Conservation (phyloP, 495 filamentous ascomycete genomes). For the Talaromyces proteolyticus region DNA sequence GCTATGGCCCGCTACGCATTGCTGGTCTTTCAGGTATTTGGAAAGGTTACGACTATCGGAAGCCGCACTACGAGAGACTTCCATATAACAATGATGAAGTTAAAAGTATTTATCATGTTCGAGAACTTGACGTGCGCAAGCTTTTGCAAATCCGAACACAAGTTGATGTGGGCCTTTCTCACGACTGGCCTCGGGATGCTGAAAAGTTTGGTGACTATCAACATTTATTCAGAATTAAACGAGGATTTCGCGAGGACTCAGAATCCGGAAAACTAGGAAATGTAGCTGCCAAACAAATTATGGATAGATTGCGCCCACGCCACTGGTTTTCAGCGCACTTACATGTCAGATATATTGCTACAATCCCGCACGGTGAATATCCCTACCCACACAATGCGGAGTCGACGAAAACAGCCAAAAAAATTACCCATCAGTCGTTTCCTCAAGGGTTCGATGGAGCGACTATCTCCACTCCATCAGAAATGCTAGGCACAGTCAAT, state of each 20-base stretch:
- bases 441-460: neutral
- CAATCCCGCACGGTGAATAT: constrained; percentile 54
- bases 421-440: neutral
- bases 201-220: constrained; percentile 65
- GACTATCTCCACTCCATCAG: neutral
- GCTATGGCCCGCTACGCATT: constrained; percentile 77
- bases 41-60: constrained; percentile 78
- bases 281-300: constrained; percentile 65
- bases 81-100: constrained; percentile 72
- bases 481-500: neutral
- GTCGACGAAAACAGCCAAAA: neutral
- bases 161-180: constrained; percentile 84
- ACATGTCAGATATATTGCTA: constrained; percentile 77
- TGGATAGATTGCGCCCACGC: constrained; percentile 72
- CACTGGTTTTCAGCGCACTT: constrained; percentile 96
- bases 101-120: constrained; percentile 76
- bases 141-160: constrained; percentile 76
- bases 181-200: constrained; percentile 87
- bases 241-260: constrained; percentile 68
- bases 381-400: neutral
- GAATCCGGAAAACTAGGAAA: constrained; percentile 67
- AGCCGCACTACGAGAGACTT: constrained; percentile 76
- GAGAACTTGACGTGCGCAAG: constrained; percentile 88
- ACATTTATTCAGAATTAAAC: constrained; percentile 63
- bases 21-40: constrained; percentile 91